These are phyloP conservation scores for Petunia hybrid DNA, from an alignment of 305 asterid species.

Conservation along the genomic window DNA sequence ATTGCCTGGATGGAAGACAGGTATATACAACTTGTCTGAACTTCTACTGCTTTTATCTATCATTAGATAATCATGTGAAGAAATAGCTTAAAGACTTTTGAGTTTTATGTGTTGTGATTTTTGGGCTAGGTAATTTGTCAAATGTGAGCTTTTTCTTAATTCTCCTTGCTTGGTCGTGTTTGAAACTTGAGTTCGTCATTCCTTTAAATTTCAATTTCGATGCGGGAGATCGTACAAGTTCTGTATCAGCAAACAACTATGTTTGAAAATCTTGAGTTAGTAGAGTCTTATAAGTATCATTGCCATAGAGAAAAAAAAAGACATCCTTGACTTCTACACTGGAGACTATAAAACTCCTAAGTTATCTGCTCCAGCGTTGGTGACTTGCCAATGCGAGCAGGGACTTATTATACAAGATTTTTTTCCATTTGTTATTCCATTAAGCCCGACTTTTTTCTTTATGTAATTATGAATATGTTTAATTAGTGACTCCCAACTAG, in stretches of 20 bases:
- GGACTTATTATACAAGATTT: not conserved
- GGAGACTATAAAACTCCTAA: not conserved
- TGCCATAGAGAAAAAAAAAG: slow-evolving; percentile 1
- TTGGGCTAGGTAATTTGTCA: not conserved
- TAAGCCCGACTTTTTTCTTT: not conserved
- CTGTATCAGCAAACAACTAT: not conserved
- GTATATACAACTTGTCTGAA: slow-evolving; percentile 42
- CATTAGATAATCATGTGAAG: not conserved
- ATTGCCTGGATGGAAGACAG: slow-evolving; percentile 99
- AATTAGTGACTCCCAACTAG: not conserved
- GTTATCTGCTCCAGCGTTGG: not conserved
- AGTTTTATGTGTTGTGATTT: not conserved
- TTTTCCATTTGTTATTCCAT: not conserved
- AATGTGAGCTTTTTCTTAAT: not conserved
- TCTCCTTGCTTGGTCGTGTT: not conserved
- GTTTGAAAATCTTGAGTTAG: not conserved
- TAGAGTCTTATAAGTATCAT: not conserved
- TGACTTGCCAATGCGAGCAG: slow-evolving; percentile 10
- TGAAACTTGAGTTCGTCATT: not conserved
- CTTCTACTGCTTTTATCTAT: not conserved
- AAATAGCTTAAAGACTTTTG: not conserved
- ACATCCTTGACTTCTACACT: not conserved
- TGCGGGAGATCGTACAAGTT: not conserved
- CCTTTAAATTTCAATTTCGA: not conserved
- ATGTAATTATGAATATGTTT: slow-evolving; percentile 2